Evolutionary conservation across 2,329 filamentous ascomycete species (phyloP), one percentile per base, ranked within the genome.

Genomic region (Penicillium sumatraense): DNA sequence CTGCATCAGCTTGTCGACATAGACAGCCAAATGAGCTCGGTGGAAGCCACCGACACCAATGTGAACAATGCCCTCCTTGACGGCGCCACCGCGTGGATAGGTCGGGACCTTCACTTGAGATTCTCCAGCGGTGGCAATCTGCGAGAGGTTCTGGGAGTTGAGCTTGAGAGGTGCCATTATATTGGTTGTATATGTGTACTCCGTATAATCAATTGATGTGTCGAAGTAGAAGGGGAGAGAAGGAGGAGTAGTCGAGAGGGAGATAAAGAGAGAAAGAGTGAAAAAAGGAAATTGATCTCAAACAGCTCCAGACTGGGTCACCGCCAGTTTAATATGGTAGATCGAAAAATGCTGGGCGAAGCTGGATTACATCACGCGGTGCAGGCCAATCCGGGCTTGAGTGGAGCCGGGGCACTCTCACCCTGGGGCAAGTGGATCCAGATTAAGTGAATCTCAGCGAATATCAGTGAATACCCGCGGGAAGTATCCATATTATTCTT

Each of bases 61-160:
- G 68, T 83, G 81, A 42, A 83, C 81, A 49, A 83, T 82, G 33
- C 81, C 81, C 66, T 83, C 79, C 72, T 81, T 82, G 59, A 82
- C 72, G 35, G 68, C 72, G 58, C 62, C 61, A 58, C 64, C 65
- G 48, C 81, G 79, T 47, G 71, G 67, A 66, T 82, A 82, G 54
- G 69, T 75, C 3, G 78, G 79, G 36, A 77, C 64, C 58, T 70
- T 68, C 58, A 78, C 65, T 29, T 63, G 54, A 24, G 60, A 40
- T 47, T 69, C 56, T 13, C 63, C 64, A 1, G 64, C 57, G 16
- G 67, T 57, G 23, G 66, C 38, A 45, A 79, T 77, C 54, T 73
- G 69, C 45, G 69, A 54, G 49, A 79, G 62, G 60, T 75, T 77
- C 57, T 68, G 61, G 68, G 49, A 74, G 64, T 61, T 76, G 51